Evolutionary conservation across 148 eudicot genomes (phyloP), one percentile per base, ranked within the genome.

Genomic region (Agrostemma githago): DNA sequence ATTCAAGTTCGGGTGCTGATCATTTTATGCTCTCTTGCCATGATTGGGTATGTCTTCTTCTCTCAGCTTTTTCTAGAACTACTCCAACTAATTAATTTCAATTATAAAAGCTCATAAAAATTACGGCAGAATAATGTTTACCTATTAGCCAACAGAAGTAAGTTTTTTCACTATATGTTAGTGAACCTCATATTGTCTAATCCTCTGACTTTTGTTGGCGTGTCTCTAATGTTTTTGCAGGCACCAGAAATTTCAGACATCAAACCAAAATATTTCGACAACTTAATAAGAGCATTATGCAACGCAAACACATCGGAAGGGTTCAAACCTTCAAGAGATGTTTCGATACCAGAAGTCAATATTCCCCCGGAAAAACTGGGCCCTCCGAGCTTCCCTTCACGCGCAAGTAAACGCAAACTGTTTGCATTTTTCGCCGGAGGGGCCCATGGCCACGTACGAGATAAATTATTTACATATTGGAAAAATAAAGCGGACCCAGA

Each of bases 11-110:
- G 11, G 85, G 89, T 4, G 87, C 83, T 51, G 87, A 86, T 39
- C 89, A 86, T 82, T 86, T 86, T 74, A 73, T 83, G 80, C 69
- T 80, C 62, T 84, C 89, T 38, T 86, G 89, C 46, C 89, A 86
- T 76, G 89, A 84, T 68, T 86, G 89, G 89, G 86, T 86, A 72
- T 0, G 80, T 77, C n/a, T 26, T n/a, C 34, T 26, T 26, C 34
- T 26, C 34, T 26, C 0, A 26, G 34, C 34, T 26, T 26, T 26
- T n/a, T n/a, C n/a, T n/a, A 26, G 34, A 26, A 26, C 34, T 26
- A 26, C 34, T 26, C 34, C 34, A 26, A 26, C 34, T 26, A 26
- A 26, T 26, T 26, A 26, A 26, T 26, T 26, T 26, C 0, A 26
- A 26, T 26, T 26, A 26, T 1, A 26, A 26, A 26, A 26, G 1